phyloP scores from a whole-genome alignment of 2,329 filamentous ascomycete species.

The Talaromyces albobiverticillius region DNA sequence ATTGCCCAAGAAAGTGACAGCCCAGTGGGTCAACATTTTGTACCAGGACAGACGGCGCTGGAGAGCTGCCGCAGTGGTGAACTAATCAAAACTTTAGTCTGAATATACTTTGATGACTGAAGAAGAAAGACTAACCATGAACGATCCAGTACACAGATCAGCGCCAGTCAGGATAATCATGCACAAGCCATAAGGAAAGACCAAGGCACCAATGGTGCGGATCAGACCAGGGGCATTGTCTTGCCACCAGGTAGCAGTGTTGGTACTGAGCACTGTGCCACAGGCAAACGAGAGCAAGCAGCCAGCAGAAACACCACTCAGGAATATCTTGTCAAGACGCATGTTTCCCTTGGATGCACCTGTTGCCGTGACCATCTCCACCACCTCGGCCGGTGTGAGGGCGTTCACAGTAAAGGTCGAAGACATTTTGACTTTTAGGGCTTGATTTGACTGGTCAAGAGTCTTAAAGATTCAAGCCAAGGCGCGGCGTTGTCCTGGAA shows the following conservation, averaged over 20 bases:
- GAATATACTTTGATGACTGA: neutral
- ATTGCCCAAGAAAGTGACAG: slow-evolving; percentile 14
- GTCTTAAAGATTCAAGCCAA: neutral
- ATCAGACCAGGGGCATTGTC: slow-evolving; percentile 50
- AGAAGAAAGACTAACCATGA: slow-evolving; percentile 34
- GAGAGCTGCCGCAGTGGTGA: slow-evolving; percentile 44
- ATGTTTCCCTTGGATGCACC: slow-evolving; percentile 53
- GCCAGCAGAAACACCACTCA: slow-evolving; percentile 52
- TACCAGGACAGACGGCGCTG: slow-evolving; percentile 35
- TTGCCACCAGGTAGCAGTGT: slow-evolving; percentile 47
- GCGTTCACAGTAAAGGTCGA: slow-evolving; percentile 30
- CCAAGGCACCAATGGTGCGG: slow-evolving; percentile 43
- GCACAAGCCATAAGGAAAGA: slow-evolving; percentile 51
- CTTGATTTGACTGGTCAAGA: neutral
- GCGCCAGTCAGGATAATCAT: slow-evolving; percentile 50
- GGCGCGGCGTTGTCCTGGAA: neutral
- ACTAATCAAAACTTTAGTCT: slow-evolving; percentile 25
- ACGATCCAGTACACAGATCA: slow-evolving; percentile 49
- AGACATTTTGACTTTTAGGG: neutral
- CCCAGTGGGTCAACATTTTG: slow-evolving; percentile 53
- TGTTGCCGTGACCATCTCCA: slow-evolving; percentile 50
- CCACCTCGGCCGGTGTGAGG: slow-evolving; percentile 49
- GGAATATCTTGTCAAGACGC: slow-evolving; percentile 53
- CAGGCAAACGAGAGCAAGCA: slow-evolving; percentile 52
- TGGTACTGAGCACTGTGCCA: slow-evolving; percentile 46